Conservation (phyloP, 495 filamentous ascomycete genomes). For the Letharia lupina region DNA sequence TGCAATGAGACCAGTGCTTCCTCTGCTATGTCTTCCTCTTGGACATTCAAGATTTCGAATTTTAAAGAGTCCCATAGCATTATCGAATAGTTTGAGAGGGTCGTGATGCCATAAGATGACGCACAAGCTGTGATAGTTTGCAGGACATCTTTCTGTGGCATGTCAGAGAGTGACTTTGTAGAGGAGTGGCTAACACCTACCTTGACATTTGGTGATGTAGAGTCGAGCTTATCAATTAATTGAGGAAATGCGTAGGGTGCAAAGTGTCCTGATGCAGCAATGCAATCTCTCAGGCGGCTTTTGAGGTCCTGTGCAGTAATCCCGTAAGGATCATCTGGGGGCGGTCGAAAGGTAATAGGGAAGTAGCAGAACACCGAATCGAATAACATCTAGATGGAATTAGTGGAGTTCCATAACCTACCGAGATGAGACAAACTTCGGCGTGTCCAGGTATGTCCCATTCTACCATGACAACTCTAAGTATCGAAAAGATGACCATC, state of each 20-base stretch:
- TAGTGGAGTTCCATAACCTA: constrained; percentile 21
- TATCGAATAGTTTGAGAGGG: constrained; percentile 58
- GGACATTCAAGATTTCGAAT: constrained; percentile 66
- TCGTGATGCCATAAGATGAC: constrained; percentile 49
- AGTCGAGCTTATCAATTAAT: constrained; percentile 68
- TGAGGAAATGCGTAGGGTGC: constrained; percentile 62
- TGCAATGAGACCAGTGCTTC: constrained; percentile 48
- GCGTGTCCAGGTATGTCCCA: constrained; percentile 58
- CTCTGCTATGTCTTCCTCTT: constrained; percentile 62
- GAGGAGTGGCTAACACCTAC: constrained; percentile 28
- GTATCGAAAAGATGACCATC: constrained; percentile 68
- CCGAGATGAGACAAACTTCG: constrained; percentile 39
- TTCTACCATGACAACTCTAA: constrained; percentile 64
- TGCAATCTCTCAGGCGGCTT: constrained; percentile 58
- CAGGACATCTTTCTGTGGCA: constrained; percentile 55
- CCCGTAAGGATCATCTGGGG: constrained; percentile 65
- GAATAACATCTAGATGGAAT: constrained; percentile 48
- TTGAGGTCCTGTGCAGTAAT: constrained; percentile 70
- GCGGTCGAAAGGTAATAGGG: constrained; percentile 67
- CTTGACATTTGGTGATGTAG: constrained; percentile 66
- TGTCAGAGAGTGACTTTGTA: constrained; percentile 27
- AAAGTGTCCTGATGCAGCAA: constrained; percentile 58
- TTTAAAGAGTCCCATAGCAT: constrained; percentile 68
- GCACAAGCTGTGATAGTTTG: constrained; percentile 57
- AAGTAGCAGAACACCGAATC: constrained; percentile 74